Evolutionary conservation across 768 basidiomycete species (phyloP).

Genomic region (Amanita thiersii): DNA sequence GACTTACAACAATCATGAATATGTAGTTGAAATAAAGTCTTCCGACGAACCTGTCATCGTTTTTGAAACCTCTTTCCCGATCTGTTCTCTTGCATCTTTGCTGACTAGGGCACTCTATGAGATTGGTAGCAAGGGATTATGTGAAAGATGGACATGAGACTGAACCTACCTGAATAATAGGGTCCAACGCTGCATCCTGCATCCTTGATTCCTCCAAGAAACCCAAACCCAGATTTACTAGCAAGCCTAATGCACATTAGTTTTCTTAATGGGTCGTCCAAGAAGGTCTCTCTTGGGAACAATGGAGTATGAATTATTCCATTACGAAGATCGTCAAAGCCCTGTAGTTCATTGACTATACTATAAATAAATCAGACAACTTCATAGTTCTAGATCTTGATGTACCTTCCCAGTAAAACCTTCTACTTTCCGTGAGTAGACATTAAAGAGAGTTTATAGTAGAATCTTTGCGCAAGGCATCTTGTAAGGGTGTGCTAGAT

Average conservation of each 20-base stretch:
- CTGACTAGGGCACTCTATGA: slow-evolving; percentile 54
- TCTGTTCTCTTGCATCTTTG: slow-evolving; percentile 87
- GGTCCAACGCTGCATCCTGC: slow-evolving; percentile 57
- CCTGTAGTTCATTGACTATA: slow-evolving; percentile 41
- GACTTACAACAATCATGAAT: slow-evolving; percentile 35
- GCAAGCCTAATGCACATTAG: slow-evolving; percentile 88
- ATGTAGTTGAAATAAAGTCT: slow-evolving; percentile 3
- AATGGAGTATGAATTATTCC: slow-evolving; percentile 86
- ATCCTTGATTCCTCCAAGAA: slow-evolving; percentile 59
- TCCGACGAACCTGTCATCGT: slow-evolving; percentile 74
- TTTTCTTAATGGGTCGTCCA: slow-evolving; percentile 92
- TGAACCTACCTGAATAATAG: slow-evolving; percentile 48
- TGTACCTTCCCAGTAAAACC: slow-evolving; percentile 83
- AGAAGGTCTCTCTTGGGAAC: slow-evolving; percentile 79
- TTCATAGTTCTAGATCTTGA: too few species aligned
- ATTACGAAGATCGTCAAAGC: slow-evolving; percentile 72
- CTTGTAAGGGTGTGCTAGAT: slow-evolving; percentile 88
- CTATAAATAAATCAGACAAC: too few species aligned
- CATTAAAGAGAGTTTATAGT: slow-evolving; percentile 98
- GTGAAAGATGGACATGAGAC: slow-evolving; percentile 17
- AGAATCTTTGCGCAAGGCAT: slow-evolving; percentile 83
- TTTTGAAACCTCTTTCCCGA: slow-evolving; percentile 88
- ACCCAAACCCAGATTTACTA: slow-evolving; percentile 76
- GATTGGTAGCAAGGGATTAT: slow-evolving; percentile 1
- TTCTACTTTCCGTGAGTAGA: slow-evolving; percentile 79